Conservation (phyloP, 805 yeast genomes). For the Nakazawaea ishiwadae region DNA sequence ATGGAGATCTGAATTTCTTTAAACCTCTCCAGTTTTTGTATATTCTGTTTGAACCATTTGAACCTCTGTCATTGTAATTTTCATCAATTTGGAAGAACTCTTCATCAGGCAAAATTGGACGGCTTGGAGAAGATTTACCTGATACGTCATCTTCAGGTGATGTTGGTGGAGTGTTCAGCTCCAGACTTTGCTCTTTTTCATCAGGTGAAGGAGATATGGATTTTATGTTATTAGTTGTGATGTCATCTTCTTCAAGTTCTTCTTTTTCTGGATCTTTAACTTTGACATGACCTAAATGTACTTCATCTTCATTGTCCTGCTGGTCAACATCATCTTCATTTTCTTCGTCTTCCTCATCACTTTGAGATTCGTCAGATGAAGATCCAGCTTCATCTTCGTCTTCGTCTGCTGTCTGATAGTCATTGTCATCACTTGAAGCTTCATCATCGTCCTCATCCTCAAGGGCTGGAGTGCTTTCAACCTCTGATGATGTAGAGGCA, state of each 20-base stretch:
- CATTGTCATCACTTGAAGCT: slow-evolving; percentile 16
- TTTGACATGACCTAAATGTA: slow-evolving; percentile 11
- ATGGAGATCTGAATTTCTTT: slow-evolving; percentile 44
- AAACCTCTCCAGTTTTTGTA: slow-evolving; percentile 68
- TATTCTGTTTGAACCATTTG: slow-evolving; percentile 54
- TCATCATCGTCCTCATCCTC: neutral
- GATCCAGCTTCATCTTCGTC: slow-evolving; percentile 14
- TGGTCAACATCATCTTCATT: slow-evolving; percentile 15
- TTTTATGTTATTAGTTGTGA: neutral
- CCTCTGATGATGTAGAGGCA: slow-evolving; percentile 2
- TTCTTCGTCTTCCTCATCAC: slow-evolving; percentile 22
- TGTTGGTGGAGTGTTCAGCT: slow-evolving; percentile 28
- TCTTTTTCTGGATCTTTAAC: slow-evolving; percentile 17
- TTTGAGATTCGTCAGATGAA: slow-evolving; percentile 12
- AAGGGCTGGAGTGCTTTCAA: neutral
- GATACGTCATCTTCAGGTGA: slow-evolving; percentile 28
- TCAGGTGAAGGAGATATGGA: slow-evolving; percentile 12
- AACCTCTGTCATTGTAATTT: slow-evolving; percentile 53
- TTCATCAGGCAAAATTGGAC: slow-evolving; percentile 27
- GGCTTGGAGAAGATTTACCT: slow-evolving; percentile 11
- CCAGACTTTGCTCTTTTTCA: slow-evolving; percentile 4
- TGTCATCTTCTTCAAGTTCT: slow-evolving; percentile 11
- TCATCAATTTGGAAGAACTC: slow-evolving; percentile 61
- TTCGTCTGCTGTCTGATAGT: slow-evolving; percentile 26
- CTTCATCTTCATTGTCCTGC: too few species aligned